Evolutionary conservation across 2,329 filamentous ascomycete genomes (phyloP).

Genomic region (Atkinsonella hypoxylon): DNA sequence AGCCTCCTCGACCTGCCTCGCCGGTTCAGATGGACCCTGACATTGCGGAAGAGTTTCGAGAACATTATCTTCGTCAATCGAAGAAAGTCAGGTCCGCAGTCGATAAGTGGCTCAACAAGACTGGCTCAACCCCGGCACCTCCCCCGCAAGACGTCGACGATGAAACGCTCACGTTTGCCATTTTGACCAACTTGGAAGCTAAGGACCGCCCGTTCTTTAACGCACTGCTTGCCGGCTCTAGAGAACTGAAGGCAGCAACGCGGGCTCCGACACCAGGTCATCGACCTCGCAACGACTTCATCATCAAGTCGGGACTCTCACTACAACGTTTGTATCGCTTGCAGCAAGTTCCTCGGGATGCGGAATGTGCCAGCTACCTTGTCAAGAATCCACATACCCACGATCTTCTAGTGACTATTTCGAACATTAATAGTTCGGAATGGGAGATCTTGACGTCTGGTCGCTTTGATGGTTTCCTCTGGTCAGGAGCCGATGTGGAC

Average conservation of each 20-base stretch:
- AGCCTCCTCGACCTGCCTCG: slow-evolving; percentile 43
- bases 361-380: slow-evolving; percentile 76
- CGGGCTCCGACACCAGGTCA: slow-evolving; percentile 59
- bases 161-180: slow-evolving; percentile 86
- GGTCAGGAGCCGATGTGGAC: slow-evolving; percentile 73
- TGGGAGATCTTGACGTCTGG: slow-evolving; percentile 94
- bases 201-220: slow-evolving; percentile 73
- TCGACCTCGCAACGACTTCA: slow-evolving; percentile 56
- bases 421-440: slow-evolving; percentile 81
- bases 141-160: slow-evolving; percentile 86
- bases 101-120: slow-evolving; percentile 77
- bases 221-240: slow-evolving; percentile 55
- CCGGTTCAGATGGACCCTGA: slow-evolving; percentile 78
- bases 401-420: slow-evolving; percentile 74
- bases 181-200: slow-evolving; percentile 72
- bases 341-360: slow-evolving; percentile 60
- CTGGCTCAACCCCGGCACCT: slow-evolving; percentile 59
- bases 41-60: slow-evolving; percentile 83
- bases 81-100: slow-evolving; percentile 88
- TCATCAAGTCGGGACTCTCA: slow-evolving; percentile 64
- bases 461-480: slow-evolving; percentile 89
- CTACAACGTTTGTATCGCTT: slow-evolving; percentile 80
- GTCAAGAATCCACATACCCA: slow-evolving; percentile 74
- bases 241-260: slow-evolving; percentile 40
- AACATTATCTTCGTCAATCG: slow-evolving; percentile 83